phyloP scores from a whole-genome alignment of 2,329 filamentous ascomycete genomes.

The Fusarium napiforme region DNA sequence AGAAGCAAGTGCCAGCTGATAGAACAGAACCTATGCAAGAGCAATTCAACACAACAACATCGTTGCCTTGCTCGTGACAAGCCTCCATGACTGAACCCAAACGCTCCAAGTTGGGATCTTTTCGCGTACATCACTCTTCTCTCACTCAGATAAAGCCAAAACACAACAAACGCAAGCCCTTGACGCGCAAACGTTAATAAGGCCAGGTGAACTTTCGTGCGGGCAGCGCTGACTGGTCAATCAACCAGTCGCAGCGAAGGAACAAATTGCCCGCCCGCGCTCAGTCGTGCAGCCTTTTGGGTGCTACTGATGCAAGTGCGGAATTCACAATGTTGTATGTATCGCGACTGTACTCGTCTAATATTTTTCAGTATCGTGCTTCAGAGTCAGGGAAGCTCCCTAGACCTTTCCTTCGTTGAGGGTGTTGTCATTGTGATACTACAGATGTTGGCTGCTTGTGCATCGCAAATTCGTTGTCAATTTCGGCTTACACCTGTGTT shows the following conservation, averaged over 20 bases:
- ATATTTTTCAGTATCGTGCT: slow-evolving; percentile 13
- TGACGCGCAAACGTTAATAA: slow-evolving; percentile 11
- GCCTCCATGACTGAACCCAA: background rate
- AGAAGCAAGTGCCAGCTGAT: slow-evolving; percentile 1
- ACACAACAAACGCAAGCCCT: slow-evolving; percentile 8
- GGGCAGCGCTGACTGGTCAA: slow-evolving; percentile 34
- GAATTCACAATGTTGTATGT: slow-evolving; percentile 28
- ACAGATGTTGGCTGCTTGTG: slow-evolving; percentile 21
- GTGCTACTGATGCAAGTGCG: slow-evolving; percentile 41
- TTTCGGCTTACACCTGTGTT: slow-evolving; percentile 14
- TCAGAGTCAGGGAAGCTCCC: slow-evolving; percentile 1
- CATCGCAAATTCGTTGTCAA: slow-evolving; percentile 27
- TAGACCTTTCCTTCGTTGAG: slow-evolving; percentile 6
- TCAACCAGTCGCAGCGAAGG: slow-evolving; percentile 27
- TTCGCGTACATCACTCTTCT: slow-evolving; percentile 17
- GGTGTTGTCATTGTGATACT: background rate
- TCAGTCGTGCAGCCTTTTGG: slow-evolving; percentile 35
- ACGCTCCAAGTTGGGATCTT: background rate
- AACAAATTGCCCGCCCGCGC: slow-evolving; percentile 14
- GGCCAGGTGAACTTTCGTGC: slow-evolving; percentile 3
- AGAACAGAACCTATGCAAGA: slow-evolving; percentile 1
- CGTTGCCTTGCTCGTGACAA: background rate
- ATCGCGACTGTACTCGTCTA: slow-evolving; percentile 41
- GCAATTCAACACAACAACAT: background rate
- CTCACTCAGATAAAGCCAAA: slow-evolving; percentile 15